phyloP scores from a whole-genome alignment of 2,329 filamentous ascomycete species.

The Ustilaginoidea virens region DNA sequence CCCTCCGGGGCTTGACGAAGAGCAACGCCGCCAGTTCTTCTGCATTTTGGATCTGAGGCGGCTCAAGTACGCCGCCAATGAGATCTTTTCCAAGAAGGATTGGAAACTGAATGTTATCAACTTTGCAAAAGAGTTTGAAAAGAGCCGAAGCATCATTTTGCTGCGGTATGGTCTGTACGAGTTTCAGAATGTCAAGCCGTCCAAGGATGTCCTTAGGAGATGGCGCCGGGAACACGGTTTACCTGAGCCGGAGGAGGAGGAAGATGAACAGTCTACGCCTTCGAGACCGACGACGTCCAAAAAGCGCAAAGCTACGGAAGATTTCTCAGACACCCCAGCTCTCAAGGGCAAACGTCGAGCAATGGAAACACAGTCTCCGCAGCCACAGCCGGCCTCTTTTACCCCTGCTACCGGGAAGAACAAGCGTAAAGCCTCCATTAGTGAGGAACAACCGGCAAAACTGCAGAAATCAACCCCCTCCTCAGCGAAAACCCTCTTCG shows the following conservation, averaged over 20 bases:
- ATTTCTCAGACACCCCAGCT: slow-evolving; percentile 24
- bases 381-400: slow-evolving; percentile 9
- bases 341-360: slow-evolving; percentile 34
- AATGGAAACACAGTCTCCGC: slow-evolving; percentile 23
- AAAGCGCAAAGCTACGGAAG: slow-evolving; percentile 44
- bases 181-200: slow-evolving; percentile 46
- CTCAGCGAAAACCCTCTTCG: slow-evolving; percentile 39
- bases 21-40: slow-evolving; percentile 46
- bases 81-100: slow-evolving; percentile 44
- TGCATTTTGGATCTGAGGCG: slow-evolving; percentile 46
- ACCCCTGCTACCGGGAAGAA: slow-evolving; percentile 22
- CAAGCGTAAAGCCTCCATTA: slow-evolving; percentile 35
- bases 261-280: slow-evolving; percentile 15
- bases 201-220: slow-evolving; percentile 39
- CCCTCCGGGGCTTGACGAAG: slow-evolving; percentile 39
- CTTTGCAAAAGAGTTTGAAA: slow-evolving; percentile 49
- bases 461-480: slow-evolving; percentile 35
- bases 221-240: slow-evolving; percentile 43
- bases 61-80: slow-evolving; percentile 45
- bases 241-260: slow-evolving; percentile 32
- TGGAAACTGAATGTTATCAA: slow-evolving; percentile 48
- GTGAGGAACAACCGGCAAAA: slow-evolving; percentile 34
- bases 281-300: slow-evolving; percentile 17
- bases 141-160: slow-evolving; percentile 45
- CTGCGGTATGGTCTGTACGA: slow-evolving; percentile 46